Evolutionary conservation across 805 yeast species (phyloP).

Genomic region (Spencermartinsiella europaea): DNA sequence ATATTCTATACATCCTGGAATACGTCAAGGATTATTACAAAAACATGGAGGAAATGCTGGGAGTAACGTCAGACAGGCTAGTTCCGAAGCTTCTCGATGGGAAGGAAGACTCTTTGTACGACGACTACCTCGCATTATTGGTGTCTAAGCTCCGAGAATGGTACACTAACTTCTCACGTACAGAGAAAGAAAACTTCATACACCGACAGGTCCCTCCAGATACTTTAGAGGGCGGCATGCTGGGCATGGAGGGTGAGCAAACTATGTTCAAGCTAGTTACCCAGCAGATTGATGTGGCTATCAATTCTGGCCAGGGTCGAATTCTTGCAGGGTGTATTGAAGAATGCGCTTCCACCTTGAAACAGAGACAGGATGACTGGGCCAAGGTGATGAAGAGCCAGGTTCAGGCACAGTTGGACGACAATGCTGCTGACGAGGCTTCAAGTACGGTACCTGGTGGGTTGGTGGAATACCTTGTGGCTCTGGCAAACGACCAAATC

Average conservation of each 20-base stretch:
- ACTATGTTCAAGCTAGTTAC: conserved; percentile 75
- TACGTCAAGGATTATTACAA: conserved; percentile 66
- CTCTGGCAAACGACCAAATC: conserved; percentile 80
- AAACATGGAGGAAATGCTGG: conserved; percentile 44
- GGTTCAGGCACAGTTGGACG: conserved; percentile 33
- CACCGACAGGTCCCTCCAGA: conserved; percentile 72
- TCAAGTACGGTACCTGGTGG: conserved; percentile 58
- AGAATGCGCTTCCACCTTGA: conserved; percentile 58
- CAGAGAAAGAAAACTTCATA: conserved; percentile 61
- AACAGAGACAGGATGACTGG: conserved; percentile 62
- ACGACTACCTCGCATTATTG: conserved; percentile 71
- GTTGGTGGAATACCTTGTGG: conserved; percentile 70
- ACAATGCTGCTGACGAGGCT: conserved; percentile 35
- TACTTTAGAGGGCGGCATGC: conserved; percentile 50
- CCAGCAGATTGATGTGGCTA: conserved; percentile 87
- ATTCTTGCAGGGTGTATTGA: conserved; percentile 74
- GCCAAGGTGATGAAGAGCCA: conserved; percentile 49
- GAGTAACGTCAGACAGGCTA: conserved; percentile 32
- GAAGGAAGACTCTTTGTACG: conserved; percentile 64
- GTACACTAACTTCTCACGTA: conserved; percentile 63
- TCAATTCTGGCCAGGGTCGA: conserved; percentile 75
- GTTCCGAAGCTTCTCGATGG: conserved; percentile 64
- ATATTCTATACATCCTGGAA: conserved; percentile 66
- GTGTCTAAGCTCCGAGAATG: conserved; percentile 77
- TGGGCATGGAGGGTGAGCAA: conserved; percentile 69